These are phyloP conservation scores for Neurospora terricola DNA, from an alignment of 495 filamentous ascomycete species.

Conservation along the genomic window DNA sequence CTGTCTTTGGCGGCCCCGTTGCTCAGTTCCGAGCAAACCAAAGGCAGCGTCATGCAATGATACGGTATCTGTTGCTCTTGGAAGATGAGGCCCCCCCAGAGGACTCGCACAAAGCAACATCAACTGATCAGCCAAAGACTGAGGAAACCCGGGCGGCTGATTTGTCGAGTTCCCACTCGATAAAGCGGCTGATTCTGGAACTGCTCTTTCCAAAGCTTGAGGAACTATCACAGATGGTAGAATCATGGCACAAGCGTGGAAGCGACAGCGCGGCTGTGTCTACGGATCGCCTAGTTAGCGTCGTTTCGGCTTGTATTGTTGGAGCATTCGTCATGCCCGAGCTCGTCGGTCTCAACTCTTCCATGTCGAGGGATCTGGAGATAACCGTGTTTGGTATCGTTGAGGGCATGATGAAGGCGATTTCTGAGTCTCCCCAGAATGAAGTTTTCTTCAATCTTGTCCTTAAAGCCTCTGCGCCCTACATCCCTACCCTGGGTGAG, in stretches of 20 bases:
- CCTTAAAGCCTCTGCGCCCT: conserved; percentile 23
- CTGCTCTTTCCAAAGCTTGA: conserved; percentile 37
- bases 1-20: conserved; percentile 30
- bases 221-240: conserved; percentile 28
- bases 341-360: conserved; percentile 28
- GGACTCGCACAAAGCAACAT: not conserved
- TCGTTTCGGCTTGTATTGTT: conserved; percentile 34
- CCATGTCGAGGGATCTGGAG: conserved; percentile 32
- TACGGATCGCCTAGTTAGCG: conserved; percentile 35
- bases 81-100: conserved; percentile 9
- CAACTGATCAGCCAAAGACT: not conserved
- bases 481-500: conserved; percentile 26
- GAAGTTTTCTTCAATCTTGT: conserved; percentile 27
- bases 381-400: conserved; percentile 21
- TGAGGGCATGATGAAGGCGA: conserved; percentile 23
- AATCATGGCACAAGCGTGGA: conserved; percentile 33
- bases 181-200: conserved; percentile 39
- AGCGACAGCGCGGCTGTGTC: conserved; percentile 32
- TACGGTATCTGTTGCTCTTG: conserved; percentile 34
- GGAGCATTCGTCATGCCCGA: conserved; percentile 33
- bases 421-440: conserved; percentile 23
- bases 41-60: conserved; percentile 10
- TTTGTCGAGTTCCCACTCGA: conserved; percentile 28
- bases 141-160: conserved; percentile 16
- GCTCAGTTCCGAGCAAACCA: conserved; percentile 23